Evolutionary conservation across 768 basidiomycete species (phyloP).

Genomic region (Trametes coccinea): DNA sequence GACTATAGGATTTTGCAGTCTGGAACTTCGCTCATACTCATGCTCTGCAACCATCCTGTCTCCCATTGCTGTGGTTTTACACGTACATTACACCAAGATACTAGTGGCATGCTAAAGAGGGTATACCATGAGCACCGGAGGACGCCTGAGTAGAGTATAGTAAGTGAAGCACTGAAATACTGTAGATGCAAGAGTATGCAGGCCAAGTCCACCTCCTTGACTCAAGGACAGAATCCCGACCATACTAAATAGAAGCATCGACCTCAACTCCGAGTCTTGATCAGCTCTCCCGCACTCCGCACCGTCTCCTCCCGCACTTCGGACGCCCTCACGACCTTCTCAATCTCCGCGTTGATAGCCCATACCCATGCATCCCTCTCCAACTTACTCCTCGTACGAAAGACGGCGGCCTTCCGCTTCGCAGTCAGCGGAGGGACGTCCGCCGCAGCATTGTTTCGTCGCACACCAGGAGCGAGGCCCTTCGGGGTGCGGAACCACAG

Average conservation of each 20-base stretch:
- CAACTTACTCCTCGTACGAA: conserved; percentile 76
- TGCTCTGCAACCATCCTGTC: neutral
- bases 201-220: neutral
- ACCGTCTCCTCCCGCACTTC: conserved; percentile 63
- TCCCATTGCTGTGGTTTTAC: conserved; percentile 10
- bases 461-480: conserved; percentile 5
- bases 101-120: neutral
- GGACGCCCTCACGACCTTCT: conserved; percentile 67
- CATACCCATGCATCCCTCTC: conserved; percentile 96
- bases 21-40: neutral
- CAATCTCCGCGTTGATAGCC: conserved; percentile 89
- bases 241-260: too few species aligned
- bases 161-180: neutral
- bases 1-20: too few species aligned
- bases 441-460: conserved; percentile 16
- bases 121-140: neutral
- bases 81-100: conserved; percentile 9
- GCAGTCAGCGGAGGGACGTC: conserved; percentile 53
- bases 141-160: neutral
- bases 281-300: conserved; percentile 62
- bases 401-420: conserved; percentile 62
- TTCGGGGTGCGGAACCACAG: conserved; percentile 56
- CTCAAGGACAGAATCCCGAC: too few species aligned
- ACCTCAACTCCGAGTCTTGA: conserved; percentile 29
- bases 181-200: neutral